A percentile compares a stretch with the other conserved stretches of the same genome.
Conservation (phyloP, 139 green algal genomes). For the Marvania coccoides region DNA sequence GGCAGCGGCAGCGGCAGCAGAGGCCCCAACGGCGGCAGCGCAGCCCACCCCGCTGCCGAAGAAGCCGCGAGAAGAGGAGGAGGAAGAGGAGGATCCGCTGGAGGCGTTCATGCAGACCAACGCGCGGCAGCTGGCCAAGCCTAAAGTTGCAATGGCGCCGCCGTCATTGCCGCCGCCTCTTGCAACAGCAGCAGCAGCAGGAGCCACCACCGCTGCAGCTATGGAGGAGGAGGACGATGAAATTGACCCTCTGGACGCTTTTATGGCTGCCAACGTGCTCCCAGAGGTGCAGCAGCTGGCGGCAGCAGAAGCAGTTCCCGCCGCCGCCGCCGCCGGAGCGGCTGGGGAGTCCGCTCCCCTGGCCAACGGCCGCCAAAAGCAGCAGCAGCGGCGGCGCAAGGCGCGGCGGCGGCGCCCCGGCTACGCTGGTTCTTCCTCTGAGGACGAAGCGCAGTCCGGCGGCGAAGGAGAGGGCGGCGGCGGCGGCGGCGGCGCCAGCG, state of each 20-base stretch:
- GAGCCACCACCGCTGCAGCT: background rate
- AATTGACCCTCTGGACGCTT: constrained; percentile 88
- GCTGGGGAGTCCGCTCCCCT: background rate
- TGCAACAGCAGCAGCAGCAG: background rate
- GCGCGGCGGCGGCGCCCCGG: background rate
- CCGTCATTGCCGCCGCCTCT: background rate
- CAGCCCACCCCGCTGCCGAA: constrained; percentile 53
- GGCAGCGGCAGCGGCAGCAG: background rate
- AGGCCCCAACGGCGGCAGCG: background rate
- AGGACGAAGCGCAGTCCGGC: background rate
- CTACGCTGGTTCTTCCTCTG: constrained; percentile 5
- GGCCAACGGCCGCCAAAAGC: background rate
- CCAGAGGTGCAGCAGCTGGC: constrained; percentile 26
- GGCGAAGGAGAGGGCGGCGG: constrained; percentile 3
- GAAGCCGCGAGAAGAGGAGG: constrained; percentile 58
- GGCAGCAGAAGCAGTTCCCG: background rate
- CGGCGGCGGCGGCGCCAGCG: constrained; percentile 7
- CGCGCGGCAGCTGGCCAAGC: background rate
- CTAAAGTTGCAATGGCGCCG: background rate
- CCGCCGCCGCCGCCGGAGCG: background rate
- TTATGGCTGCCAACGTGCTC: constrained; percentile 71
- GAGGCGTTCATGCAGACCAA: constrained; percentile 9
- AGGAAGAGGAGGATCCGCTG: constrained; percentile 15
- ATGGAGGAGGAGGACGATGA: constrained; percentile 45
- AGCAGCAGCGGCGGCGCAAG: background rate